These are phyloP conservation scores for Fomes fomentarius DNA, from an alignment of 1,284 basidiomycete species.

Conservation along the genomic window DNA sequence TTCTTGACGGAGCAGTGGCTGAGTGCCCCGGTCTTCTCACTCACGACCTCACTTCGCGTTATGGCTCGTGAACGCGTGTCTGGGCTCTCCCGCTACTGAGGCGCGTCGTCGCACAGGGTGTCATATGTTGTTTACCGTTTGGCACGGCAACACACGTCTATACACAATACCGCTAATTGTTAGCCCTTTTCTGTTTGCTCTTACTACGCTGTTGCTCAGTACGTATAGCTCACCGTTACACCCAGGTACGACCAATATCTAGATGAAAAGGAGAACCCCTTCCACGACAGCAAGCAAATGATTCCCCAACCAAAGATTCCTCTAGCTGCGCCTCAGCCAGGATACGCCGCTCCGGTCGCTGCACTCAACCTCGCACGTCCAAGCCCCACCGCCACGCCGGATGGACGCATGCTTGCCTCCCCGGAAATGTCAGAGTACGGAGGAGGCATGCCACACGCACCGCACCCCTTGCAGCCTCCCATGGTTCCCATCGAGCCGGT, in stretches of 20 bases:
- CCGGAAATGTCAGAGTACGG: conserved; percentile 46
- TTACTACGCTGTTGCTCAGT: too few species aligned
- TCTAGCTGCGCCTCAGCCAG: conserved; percentile 71
- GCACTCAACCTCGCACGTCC: conserved; percentile 60
- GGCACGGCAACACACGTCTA: too few species aligned
- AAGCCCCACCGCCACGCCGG: conserved; percentile 42
- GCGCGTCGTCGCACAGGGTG: too few species aligned
- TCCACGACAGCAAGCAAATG: conserved; percentile 42
- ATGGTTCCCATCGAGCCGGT: conserved; percentile 77
- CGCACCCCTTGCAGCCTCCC: conserved; percentile 76
- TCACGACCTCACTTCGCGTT: too few species aligned
- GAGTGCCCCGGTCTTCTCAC: too few species aligned
- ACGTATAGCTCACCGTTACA: conserved; percentile 6
- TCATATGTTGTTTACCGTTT: too few species aligned
- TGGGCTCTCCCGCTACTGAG: too few species aligned
- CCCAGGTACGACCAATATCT: conserved; percentile 69
- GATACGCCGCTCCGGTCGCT: conserved; percentile 69
- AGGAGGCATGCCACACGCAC: conserved; percentile 44
- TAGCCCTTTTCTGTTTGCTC: too few species aligned
- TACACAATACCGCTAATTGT: too few species aligned
- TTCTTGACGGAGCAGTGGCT: too few species aligned
- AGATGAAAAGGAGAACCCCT: conserved; percentile 50
- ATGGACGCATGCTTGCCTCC: conserved; percentile 36
- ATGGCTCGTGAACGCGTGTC: too few species aligned
- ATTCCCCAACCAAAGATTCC: conserved; percentile 39